Percentiles rank a stretch among this genome's conserved stretches.
These are phyloP conservation scores for Trametes villosa DNA, from an alignment of 768 basidiomycete species.

Conservation along the genomic window DNA sequence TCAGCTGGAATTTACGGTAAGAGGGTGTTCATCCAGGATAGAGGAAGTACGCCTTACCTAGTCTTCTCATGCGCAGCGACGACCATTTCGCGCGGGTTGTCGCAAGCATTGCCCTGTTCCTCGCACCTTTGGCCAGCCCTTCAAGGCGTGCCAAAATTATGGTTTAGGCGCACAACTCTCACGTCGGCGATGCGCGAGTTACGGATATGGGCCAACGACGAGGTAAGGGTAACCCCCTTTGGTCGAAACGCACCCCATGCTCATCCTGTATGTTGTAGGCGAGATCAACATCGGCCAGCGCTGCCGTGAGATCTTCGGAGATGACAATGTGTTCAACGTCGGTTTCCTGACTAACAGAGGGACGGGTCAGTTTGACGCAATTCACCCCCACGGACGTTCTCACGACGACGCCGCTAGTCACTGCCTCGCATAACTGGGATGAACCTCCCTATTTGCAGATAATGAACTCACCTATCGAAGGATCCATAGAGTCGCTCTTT, in stretches of 20 bases:
- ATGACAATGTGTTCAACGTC: slow-evolving; percentile 33
- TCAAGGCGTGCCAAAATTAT: slow-evolving; percentile 29
- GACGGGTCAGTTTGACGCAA: slow-evolving; percentile 21
- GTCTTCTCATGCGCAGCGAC: slow-evolving; percentile 17
- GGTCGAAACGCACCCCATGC: not conserved
- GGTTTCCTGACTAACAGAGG: slow-evolving; percentile 34
- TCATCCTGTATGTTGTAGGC: slow-evolving; percentile 13
- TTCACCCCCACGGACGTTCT: not conserved
- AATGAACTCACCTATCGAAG: slow-evolving; percentile 29
- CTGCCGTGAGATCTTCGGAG: slow-evolving; percentile 34
- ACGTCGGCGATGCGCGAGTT: slow-evolving; percentile 35
- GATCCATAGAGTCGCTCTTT: slow-evolving; percentile 30
- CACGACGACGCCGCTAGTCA: slow-evolving; percentile 18
- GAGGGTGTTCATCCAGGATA: not conserved
- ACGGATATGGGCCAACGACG: slow-evolving; percentile 35
- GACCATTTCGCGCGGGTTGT: slow-evolving; percentile 30
- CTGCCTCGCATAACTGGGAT: slow-evolving; percentile 35
- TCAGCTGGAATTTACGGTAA: slow-evolving; percentile 34
- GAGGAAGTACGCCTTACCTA: too few species aligned
- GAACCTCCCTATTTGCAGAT: slow-evolving; percentile 29
- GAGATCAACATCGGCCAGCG: slow-evolving; percentile 36
- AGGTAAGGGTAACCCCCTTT: slow-evolving; percentile 9
- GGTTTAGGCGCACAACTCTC: slow-evolving; percentile 39
- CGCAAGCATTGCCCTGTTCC: slow-evolving; percentile 21
- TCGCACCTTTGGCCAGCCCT: slow-evolving; percentile 12